Conservation (phyloP, 2,329 filamentous ascomycete species). For the Aspergillus jensenii region DNA sequence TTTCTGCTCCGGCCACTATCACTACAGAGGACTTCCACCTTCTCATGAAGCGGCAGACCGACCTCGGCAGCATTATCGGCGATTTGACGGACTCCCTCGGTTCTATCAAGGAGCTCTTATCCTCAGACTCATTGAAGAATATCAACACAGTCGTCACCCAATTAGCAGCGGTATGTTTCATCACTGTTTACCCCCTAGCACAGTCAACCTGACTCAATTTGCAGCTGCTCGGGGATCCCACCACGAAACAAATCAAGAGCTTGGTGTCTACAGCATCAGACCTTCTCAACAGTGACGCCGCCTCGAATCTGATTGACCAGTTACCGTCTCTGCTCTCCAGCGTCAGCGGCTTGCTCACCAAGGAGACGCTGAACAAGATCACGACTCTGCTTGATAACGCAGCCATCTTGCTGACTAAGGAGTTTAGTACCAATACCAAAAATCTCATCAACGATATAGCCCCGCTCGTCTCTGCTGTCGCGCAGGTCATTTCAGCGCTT, state of each 20-base stretch:
- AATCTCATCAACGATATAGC: constrained; percentile 12
- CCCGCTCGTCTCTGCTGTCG: constrained; percentile 9
- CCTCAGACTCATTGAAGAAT: constrained; percentile 11
- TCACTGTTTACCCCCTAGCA: too few species aligned
- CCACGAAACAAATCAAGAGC: constrained; percentile 8
- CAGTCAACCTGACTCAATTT: too few species aligned
- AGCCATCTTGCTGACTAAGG: constrained; percentile 1
- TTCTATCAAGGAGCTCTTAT: constrained; percentile 10
- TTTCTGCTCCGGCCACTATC: background rate
- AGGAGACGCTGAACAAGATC: constrained; percentile 1
- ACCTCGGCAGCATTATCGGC: constrained; percentile 5
- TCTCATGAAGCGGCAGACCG: constrained; percentile 1
- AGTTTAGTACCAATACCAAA: too few species aligned
- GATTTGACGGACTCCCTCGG: constrained; percentile 7
- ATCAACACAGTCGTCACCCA: constrained; percentile 9
- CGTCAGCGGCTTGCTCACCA: constrained; percentile 7
- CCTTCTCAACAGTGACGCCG: constrained; percentile 6
- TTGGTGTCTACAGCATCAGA: constrained; percentile 1
- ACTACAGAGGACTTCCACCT: constrained; percentile 4
- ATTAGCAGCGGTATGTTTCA: too few species aligned
- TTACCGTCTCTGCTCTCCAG: constrained; percentile 5
- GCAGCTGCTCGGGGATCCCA: constrained; percentile 5
- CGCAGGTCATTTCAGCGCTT: constrained; percentile 13
- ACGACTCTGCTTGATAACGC: constrained; percentile 9
- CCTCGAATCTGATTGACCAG: constrained; percentile 4